phyloP scores from a whole-genome alignment of 129 eudicot species.

The Artemisia annua region DNA sequence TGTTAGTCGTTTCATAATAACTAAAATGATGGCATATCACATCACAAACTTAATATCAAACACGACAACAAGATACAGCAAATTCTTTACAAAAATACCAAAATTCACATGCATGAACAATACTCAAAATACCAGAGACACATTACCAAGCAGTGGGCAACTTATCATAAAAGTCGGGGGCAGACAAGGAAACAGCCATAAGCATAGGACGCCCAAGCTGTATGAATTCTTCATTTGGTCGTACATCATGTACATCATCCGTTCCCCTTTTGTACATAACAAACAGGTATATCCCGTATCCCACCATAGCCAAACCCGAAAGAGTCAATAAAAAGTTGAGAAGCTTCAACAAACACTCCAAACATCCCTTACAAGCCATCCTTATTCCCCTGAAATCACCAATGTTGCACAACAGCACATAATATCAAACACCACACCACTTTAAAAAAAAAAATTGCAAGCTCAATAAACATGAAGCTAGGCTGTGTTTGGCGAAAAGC shows the following conservation, averaged over 20 bases:
- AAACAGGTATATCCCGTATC: conserved; percentile 80
- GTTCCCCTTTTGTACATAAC: conserved; percentile 59
- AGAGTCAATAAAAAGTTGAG: conserved; percentile 78
- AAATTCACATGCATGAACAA: not conserved
- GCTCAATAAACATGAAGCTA: no score
- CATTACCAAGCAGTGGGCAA: conserved; percentile 88
- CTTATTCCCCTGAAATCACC: conserved; percentile 20
- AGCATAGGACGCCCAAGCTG: conserved; percentile 86
- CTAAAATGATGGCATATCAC: not conserved
- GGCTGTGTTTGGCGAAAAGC: no score
- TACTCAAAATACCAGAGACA: not conserved
- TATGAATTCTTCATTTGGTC: conserved; percentile 45
- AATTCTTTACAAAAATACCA: not conserved
- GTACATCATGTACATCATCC: conserved; percentile 20
- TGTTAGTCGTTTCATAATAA: not conserved
- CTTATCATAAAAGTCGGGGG: conserved; percentile 51
- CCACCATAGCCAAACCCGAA: conserved; percentile 78
- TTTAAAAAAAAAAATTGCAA: no score
- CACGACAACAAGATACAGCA: not conserved
- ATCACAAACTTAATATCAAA: not conserved
- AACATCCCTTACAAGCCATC: conserved; percentile 82
- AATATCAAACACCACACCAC: not conserved
- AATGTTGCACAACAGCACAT: not conserved
- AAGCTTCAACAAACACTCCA: conserved; percentile 84
- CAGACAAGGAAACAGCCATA: conserved; percentile 50